Conservation (phyloP, 768 basidiomycete species). For the Ramaria rubella region DNA sequence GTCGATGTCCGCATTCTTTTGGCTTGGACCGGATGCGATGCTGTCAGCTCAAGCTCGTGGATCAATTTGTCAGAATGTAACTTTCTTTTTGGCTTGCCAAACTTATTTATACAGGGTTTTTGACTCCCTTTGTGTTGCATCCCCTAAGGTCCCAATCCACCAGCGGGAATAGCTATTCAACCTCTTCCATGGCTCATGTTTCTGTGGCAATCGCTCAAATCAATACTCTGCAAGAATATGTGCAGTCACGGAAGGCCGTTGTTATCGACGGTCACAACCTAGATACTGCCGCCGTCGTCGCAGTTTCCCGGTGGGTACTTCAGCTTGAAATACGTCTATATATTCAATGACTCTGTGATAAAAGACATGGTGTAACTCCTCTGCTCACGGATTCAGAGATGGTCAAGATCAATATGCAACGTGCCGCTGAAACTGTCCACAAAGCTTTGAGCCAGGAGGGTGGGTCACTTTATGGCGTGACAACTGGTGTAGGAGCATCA, state of each 20-base stretch:
- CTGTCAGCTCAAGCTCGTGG: no score
- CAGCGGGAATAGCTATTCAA: no score
- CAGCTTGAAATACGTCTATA: background rate
- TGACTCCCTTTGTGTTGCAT: no score
- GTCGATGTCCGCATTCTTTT: no score
- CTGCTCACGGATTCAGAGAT: background rate
- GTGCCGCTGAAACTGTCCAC: background rate
- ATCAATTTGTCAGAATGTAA: no score
- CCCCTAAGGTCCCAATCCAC: no score
- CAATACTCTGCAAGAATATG: background rate
- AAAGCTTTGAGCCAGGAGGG: background rate
- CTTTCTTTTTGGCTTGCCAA: no score
- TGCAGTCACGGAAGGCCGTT: background rate
- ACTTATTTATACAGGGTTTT: no score
- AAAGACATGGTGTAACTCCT: background rate
- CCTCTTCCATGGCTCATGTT: background rate
- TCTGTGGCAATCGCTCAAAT: background rate
- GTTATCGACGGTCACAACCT: conserved; percentile 4
- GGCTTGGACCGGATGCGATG: no score
- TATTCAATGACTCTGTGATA: background rate
- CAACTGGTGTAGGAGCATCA: conserved; percentile 8
- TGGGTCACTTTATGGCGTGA: conserved; percentile 9
- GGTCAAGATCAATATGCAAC: background rate
- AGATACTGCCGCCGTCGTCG: background rate
- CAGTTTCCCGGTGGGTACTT: background rate